A percentile compares a stretch with the other conserved stretches of the same genome.
phyloP scores from a whole-genome alignment of 805 yeast species.

The Ogataea sp. region DNA sequence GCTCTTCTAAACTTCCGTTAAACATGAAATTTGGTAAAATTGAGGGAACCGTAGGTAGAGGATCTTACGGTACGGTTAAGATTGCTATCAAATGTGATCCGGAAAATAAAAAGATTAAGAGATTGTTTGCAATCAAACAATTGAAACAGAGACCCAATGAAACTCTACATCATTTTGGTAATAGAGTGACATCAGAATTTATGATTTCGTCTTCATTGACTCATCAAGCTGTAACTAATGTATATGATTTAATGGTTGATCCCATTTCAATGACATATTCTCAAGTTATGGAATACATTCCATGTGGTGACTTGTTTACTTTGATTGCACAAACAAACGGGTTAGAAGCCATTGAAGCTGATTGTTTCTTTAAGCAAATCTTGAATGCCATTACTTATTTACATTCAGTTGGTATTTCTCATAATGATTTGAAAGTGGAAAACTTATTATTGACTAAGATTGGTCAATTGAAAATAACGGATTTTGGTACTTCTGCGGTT shows the following conservation, averaged over 20 bases:
- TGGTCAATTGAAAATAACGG: constrained; percentile 67
- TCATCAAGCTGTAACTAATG: constrained; percentile 69
- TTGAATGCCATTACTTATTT: constrained; percentile 75
- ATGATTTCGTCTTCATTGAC: constrained; percentile 74
- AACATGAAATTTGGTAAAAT: constrained; percentile 42
- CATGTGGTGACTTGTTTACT: constrained; percentile 74
- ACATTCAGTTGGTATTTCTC: constrained; percentile 91
- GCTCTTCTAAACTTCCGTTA: constrained; percentile 26
- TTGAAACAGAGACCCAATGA: constrained; percentile 57
- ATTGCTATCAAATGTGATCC: constrained; percentile 34
- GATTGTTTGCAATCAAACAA: constrained; percentile 69
- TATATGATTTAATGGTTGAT: constrained; percentile 74
- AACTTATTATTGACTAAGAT: constrained; percentile 62
- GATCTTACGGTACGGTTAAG: constrained; percentile 40
- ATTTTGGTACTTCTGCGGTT: constrained; percentile 89
- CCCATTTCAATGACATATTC: constrained; percentile 60
- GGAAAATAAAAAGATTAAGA: constrained; percentile 29
- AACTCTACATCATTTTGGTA: constrained; percentile 46
- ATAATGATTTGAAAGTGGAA: constrained; percentile 88
- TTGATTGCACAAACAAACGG: constrained; percentile 45
- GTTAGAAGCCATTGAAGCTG: constrained; percentile 62
- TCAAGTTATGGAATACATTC: constrained; percentile 94
- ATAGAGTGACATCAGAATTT: constrained; percentile 83
- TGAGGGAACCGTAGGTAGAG: constrained; percentile 40
- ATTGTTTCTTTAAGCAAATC: constrained; percentile 84